A percentile compares a stretch with the other conserved stretches of the same genome.
These are phyloP conservation scores for Simplicillium sp. DNA, from an alignment of 2,329 filamentous ascomycete genomes.

Conservation along the genomic window DNA sequence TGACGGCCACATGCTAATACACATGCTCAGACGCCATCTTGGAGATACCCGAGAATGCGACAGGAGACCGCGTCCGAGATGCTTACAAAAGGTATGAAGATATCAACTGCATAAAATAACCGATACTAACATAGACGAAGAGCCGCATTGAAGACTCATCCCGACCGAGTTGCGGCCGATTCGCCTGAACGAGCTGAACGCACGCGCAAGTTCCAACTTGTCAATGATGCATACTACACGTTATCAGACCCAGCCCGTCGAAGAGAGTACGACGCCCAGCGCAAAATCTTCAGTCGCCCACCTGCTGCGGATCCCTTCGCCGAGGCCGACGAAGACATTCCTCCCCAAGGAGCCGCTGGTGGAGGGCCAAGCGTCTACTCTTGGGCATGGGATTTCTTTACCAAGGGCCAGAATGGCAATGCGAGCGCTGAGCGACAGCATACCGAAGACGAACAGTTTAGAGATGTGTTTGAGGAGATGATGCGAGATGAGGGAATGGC, in stretches of 20 bases:
- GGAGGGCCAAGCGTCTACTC: conserved; percentile 47
- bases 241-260: conserved; percentile 72
- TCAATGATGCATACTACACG: conserved; percentile 90
- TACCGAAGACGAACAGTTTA: conserved; percentile 72
- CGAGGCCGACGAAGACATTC: conserved; percentile 30
- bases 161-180: conserved; percentile 76
- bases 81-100: conserved; percentile 68
- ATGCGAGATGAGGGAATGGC: conserved; percentile 77
- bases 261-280: conserved; percentile 72
- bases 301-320: conserved; percentile 33
- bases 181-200: conserved; percentile 74
- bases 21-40: conserved; percentile 52
- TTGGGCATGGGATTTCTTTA: conserved; percentile 65
- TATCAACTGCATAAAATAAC: neutral
- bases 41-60: conserved; percentile 59
- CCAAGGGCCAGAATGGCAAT: conserved; percentile 26
- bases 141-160: conserved; percentile 84
- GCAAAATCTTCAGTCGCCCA: conserved; percentile 20
- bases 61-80: conserved; percentile 69
- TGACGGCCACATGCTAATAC: conserved; percentile 1
- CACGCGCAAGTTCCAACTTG: conserved; percentile 82
- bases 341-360: conserved; percentile 29
- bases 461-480: conserved; percentile 85
- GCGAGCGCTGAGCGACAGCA: conserved; percentile 33
- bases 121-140: conserved; percentile 31